A percentile compares a stretch with the other conserved stretches of the same genome.
These are phyloP conservation scores for Geotrichum histeridarum DNA, from an alignment of 1,139 yeast genomes.

Conservation along the genomic window DNA sequence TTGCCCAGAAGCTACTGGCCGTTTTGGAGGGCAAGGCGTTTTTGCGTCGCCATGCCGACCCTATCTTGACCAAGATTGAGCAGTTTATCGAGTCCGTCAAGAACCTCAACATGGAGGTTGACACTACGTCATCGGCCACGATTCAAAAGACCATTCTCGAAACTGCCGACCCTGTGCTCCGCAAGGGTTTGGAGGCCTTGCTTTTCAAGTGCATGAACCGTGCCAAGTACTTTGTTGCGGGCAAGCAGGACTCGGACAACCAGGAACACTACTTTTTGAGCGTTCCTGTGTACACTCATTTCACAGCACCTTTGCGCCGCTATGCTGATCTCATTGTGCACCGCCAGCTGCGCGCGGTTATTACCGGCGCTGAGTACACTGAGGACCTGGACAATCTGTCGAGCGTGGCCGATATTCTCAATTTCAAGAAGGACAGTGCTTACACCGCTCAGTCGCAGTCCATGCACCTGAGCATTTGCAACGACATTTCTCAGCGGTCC, in stretches of 20 bases:
- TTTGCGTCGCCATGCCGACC: constrained; percentile 81
- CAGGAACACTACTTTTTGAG: constrained; percentile 72
- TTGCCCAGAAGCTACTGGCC: constrained; percentile 77
- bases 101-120: constrained; percentile 55
- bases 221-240: constrained; percentile 85
- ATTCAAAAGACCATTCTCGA: constrained; percentile 66
- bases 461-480: constrained; percentile 76
- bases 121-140: constrained; percentile 68
- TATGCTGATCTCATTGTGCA: constrained; percentile 92
- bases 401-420: constrained; percentile 84
- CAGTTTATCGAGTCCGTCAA: constrained; percentile 67
- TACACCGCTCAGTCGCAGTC: constrained; percentile 92
- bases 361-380: constrained; percentile 42
- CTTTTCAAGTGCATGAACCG: constrained; percentile 77
- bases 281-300: constrained; percentile 84
- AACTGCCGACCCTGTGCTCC: constrained; percentile 57
- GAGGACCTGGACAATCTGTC: constrained; percentile 70
- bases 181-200: constrained; percentile 74
- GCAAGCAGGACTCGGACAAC: constrained; percentile 75
- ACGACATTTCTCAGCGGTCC: constrained; percentile 75
- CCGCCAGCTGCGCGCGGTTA: constrained; percentile 72
- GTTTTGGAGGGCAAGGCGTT: constrained; percentile 75
- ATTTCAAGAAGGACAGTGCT: constrained; percentile 93
- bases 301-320: constrained; percentile 86
- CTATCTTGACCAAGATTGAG: constrained; percentile 77